phyloP scores from a whole-genome alignment of 805 yeast species.

The Starmerella asiatica region DNA sequence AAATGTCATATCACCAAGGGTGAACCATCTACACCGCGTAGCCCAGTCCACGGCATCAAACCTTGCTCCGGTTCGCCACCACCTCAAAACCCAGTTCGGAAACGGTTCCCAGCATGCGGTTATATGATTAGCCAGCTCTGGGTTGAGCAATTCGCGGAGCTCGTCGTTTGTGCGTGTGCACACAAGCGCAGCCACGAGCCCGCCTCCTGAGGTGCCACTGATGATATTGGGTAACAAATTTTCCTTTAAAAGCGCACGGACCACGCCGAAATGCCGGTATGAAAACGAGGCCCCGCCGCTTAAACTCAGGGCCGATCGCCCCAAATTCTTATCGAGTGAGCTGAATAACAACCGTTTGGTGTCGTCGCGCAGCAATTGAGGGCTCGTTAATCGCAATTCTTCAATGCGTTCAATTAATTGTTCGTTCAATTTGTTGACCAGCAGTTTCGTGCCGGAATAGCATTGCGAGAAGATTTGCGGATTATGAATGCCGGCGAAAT shows the following conservation, averaged over 20 bases:
- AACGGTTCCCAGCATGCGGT: constrained; percentile 59
- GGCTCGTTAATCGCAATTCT: constrained; percentile 29
- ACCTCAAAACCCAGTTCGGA: constrained; percentile 46
- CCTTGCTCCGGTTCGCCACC: constrained; percentile 65
- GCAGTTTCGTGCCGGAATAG: constrained; percentile 57
- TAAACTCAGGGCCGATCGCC: constrained; percentile 56
- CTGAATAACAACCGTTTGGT: constrained; percentile 43
- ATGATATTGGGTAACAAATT: constrained; percentile 54
- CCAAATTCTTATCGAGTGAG: constrained; percentile 48
- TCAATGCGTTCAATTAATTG: constrained; percentile 41
- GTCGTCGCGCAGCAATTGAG: constrained; percentile 26
- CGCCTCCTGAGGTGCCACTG: constrained; percentile 75
- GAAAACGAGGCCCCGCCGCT: constrained; percentile 75
- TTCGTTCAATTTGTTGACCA: constrained; percentile 41
- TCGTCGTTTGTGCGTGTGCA: constrained; percentile 61
- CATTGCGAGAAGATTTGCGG: constrained; percentile 58
- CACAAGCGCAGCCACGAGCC: constrained; percentile 57
- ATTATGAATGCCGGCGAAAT: constrained; percentile 70
- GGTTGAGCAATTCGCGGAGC: constrained; percentile 40
- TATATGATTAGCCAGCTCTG: constrained; percentile 47
- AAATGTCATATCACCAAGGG: constrained; percentile 59
- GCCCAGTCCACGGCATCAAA: constrained; percentile 71
- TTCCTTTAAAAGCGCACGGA: constrained; percentile 55
- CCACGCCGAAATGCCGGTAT: constrained; percentile 62
- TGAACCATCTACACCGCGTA: constrained; percentile 50